Percentiles rank a stretch among this genome's conserved stretches.
Evolutionary conservation across 352 stramenopile species (phyloP).

Genomic region (Aphanomyces invadans): DNA sequence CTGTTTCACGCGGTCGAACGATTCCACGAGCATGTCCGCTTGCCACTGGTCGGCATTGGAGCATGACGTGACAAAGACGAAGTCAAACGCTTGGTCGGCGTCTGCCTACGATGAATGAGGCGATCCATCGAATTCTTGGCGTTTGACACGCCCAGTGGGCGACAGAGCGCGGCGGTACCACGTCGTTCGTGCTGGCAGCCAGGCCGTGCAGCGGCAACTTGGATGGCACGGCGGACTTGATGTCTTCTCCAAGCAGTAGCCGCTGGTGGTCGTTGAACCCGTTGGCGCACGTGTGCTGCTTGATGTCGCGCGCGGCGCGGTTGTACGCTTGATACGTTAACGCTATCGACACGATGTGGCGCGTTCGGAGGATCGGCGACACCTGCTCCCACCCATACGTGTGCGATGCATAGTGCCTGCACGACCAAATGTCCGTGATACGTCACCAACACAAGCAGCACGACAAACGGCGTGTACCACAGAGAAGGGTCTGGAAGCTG

Average conservation of each 20-base stretch:
- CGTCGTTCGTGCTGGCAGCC: neutral
- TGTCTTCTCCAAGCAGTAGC: conserved; percentile 49
- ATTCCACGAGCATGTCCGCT: conserved; percentile 57
- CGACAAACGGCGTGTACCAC: no score
- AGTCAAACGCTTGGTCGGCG: conserved; percentile 58
- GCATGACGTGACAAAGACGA: conserved; percentile 68
- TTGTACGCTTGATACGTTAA: conserved; percentile 68
- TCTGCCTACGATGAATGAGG: conserved; percentile 5
- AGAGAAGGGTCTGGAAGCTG: conserved; percentile 42
- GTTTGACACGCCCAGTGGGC: no score
- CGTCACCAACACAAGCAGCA: neutral
- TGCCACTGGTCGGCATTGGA: conserved; percentile 59
- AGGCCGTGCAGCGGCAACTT: conserved; percentile 25
- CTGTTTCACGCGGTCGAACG: conserved; percentile 51
- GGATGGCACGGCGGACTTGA: conserved; percentile 40
- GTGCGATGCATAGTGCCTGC: conserved; percentile 39
- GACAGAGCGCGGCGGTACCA: no score
- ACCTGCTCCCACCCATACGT: conserved; percentile 72
- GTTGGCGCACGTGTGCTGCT: conserved; percentile 39
- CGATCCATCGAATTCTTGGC: no score
- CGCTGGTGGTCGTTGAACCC: conserved; percentile 67
- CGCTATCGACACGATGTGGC: conserved; percentile 66
- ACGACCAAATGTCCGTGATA: neutral
- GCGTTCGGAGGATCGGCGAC: conserved; percentile 65
- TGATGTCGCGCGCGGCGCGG: conserved; percentile 45